Evolutionary conservation across 495 filamentous ascomycete genomes (phyloP), one percentile per base, ranked within the genome.

Genomic region (Hypoxylon fuscum): DNA sequence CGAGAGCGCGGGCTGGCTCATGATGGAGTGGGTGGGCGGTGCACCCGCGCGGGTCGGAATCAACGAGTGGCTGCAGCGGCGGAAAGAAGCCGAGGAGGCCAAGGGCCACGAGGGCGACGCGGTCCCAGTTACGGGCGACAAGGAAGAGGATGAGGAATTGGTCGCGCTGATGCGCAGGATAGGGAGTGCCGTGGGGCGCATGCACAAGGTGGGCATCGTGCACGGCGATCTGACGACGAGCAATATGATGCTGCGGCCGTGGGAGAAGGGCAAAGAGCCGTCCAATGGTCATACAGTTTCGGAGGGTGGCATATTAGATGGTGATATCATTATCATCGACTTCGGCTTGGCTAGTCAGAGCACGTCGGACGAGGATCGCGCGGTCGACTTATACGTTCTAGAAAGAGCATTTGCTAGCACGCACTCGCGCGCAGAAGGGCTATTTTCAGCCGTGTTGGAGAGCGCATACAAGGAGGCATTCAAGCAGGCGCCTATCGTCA

Each of bases 151-250:
- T 46, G 56, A 52, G 12, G 69, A 75, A 8, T 55, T 84, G 11
- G 68, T 75, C 29, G 81, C 72, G 18, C 68, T 96, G 70, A 87
- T 98, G 85, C 77, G 77, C 49, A 80, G 83, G 71, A 87, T 97
- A 55, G 95, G 93, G 0, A 55, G 68, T 11, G 86, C 85, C 5
- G 85, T 98, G 14, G 95, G 92, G n/a, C 80, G 70, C 37, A 77
- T 98, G 76, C 95, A 98, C 78, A 81, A 79, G 46, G 81, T 84
- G 15, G 94, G 95, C 12, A 86, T 97, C 38, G 85, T 96, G 44
- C 95, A 98, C 79, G 95, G 95, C 40, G 95, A 98, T 77, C 76
- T 98, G 78, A 98, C 96, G 56, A 98, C 94, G 55, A 97, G 93
- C 76, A 98, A 98, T 77, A 78, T 99, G 74, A 97, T 99, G 87